Base-by-base conservation (phyloP, 192 early-diverging fungal species). In the Borealophlyctis nickersoniae region DNA sequence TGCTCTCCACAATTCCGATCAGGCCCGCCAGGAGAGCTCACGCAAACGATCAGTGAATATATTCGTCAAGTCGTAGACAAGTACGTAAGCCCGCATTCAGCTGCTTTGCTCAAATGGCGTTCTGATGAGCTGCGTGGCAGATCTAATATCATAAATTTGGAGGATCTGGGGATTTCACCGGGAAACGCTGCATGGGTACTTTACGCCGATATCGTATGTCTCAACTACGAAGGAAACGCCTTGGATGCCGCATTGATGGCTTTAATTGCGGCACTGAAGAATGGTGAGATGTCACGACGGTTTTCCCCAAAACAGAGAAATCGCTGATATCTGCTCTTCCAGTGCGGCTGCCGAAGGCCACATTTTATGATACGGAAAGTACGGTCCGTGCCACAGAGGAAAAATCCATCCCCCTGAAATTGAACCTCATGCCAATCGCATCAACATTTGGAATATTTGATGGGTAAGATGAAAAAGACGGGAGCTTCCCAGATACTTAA, bases 201-300 rank as follows among this genome's bases (percentile, higher is more conserved):
- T 30, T 87, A 91, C 53, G 87, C 87, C 4, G 96, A 98, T 72
- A 86, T 96, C 49, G 87, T 95, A 29, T 96, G 91, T 61, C 61
- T 98, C 29, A 88, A 90, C 59, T 90, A 93, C 68, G 93, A 94
- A 65, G 96, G 96, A 23, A 92, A 92, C 66, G 81, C 92, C 0
- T 48, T 93, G 61, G 96, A 98, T 73, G 92, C 94, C 1, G 87
- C 88, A 24, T 52, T 98, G 22, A 52, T 88, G 30, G 89, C 92
- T 4, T 67, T 96, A 23, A 70, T 86, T 32, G 82, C 90, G n/a
- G 92, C 96, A 0, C 72, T 98, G 30, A 70, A 73, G 27, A 79
- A 89, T 68, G 69, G 92, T 88, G 75, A 60, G 56, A 67, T 53
- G 5, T 53, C 13, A 32, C 31, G 4, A 33, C 33, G 22, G 3